These are phyloP conservation scores for Lippia alba DNA, from an alignment of 305 asterid genomes.

Conservation along the genomic window DNA sequence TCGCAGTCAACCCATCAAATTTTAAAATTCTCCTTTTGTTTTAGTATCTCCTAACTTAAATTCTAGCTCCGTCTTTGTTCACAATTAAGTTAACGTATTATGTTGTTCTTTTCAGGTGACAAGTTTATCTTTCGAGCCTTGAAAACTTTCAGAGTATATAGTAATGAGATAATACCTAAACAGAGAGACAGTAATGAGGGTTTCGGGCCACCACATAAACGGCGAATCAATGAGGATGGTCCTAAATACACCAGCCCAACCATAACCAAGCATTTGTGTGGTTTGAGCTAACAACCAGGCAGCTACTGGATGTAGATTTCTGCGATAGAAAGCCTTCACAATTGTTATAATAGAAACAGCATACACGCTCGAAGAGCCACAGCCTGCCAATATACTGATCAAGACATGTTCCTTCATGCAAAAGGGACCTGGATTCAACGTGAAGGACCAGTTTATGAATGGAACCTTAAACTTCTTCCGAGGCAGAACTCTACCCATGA, in stretches of 20 bases:
- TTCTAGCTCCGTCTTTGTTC: too few species aligned
- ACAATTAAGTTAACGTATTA: too few species aligned
- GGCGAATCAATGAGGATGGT: conserved; percentile 61
- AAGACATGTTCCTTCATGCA: conserved; percentile 73
- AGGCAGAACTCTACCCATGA: conserved; percentile 64
- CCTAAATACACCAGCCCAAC: conserved; percentile 75
- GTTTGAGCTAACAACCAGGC: conserved; percentile 59
- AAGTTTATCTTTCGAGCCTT: too few species aligned
- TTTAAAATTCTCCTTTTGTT: too few species aligned
- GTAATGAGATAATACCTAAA: conserved; percentile 49
- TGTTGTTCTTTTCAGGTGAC: too few species aligned
- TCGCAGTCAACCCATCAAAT: too few species aligned
- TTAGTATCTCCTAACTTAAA: too few species aligned
- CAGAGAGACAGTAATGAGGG: conserved; percentile 56
- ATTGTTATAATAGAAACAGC: conserved; percentile 55
- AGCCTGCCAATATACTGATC: conserved; percentile 65
- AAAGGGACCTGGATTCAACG: conserved; percentile 73
- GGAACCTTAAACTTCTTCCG: conserved; percentile 45
- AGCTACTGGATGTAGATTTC: conserved; percentile 46
- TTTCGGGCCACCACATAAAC: conserved; percentile 85
- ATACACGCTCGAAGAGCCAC: conserved; percentile 57
- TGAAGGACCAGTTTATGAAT: conserved; percentile 42
- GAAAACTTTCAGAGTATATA: too few species aligned
- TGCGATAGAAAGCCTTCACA: conserved; percentile 63
- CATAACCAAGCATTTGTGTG: conserved; percentile 76